Evolutionary conservation across 768 basidiomycete species (phyloP).

Genomic region (Gymnopilus junonius): DNA sequence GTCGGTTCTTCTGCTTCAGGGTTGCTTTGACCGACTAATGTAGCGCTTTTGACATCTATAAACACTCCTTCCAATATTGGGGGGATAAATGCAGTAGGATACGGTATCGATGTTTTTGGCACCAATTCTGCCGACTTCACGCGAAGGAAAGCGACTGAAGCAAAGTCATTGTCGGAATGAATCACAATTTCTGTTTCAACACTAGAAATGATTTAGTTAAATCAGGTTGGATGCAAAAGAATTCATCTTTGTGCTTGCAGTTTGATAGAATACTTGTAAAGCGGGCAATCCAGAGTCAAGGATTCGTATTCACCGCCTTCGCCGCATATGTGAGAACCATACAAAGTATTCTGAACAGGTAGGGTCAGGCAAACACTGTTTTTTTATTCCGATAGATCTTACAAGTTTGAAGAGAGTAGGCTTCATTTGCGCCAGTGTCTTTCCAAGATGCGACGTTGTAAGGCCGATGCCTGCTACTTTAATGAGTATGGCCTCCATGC

Average conservation of each 20-base stretch:
- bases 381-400: constrained; percentile 21
- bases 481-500: constrained; percentile 84
- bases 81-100: constrained; percentile 42
- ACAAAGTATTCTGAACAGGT: constrained; percentile 64
- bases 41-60: constrained; percentile 27
- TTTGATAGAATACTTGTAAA: constrained; percentile 79
- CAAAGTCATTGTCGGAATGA: constrained; percentile 81
- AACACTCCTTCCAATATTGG: constrained; percentile 55
- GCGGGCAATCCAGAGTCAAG: constrained; percentile 85
- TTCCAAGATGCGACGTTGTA: constrained; percentile 76
- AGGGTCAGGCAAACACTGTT: background rate
- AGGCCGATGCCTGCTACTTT: constrained; percentile 97
- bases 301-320: constrained; percentile 99
- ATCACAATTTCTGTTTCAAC: constrained; percentile 72
- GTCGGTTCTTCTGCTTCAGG: background rate
- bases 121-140: constrained; percentile 71
- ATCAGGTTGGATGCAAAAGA: background rate
- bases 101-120: constrained; percentile 43
- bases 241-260: constrained; percentile 51
- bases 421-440: constrained; percentile 74
- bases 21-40: constrained; percentile 10
- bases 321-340: constrained; percentile 93
- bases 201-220: constrained; percentile 41
- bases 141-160: constrained; percentile 89
- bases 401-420: constrained; percentile 76